These are phyloP conservation scores for Aspergillus bombycis DNA, from an alignment of 2,329 filamentous ascomycete species.

Conservation along the genomic window DNA sequence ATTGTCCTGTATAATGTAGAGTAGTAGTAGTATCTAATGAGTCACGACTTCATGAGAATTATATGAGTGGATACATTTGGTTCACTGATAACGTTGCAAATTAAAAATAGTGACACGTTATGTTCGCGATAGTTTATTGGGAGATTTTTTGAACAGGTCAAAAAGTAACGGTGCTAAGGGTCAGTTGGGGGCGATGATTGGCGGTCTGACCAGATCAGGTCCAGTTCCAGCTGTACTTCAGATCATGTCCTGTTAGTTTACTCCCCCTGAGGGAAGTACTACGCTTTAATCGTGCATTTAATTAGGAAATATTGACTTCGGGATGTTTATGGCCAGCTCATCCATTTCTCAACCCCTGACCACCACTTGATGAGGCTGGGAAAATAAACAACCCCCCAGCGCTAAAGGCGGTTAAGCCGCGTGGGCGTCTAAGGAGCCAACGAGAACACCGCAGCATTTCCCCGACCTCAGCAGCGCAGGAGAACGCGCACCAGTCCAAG, in stretches of 20 bases:
- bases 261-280: not conserved
- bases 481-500: conserved; percentile 23
- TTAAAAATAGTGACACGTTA: conserved; percentile 19
- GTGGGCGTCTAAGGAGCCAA: conserved; percentile 28
- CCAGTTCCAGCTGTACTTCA: conserved; percentile 1
- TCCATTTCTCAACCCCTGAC: conserved; percentile 4
- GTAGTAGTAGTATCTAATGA: not conserved
- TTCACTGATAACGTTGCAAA: not conserved
- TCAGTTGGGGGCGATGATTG: not conserved
- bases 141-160: not conserved
- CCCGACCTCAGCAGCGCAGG: conserved; percentile 19
- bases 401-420: conserved; percentile 29
- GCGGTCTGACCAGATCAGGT: not conserved
- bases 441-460: conserved; percentile 21
- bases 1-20: not conserved
- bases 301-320: not conserved
- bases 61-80: not conserved
- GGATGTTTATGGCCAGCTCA: not conserved
- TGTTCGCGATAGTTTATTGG: conserved; percentile 1
- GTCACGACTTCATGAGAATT: not conserved
- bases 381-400: conserved; percentile 19
- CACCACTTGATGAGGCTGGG: conserved; percentile 13
- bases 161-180: conserved; percentile 10
- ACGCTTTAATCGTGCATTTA: not conserved
- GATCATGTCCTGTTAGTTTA: not conserved